phyloP scores from a whole-genome alignment of 2,329 filamentous ascomycete genomes.

The Tricladium varicosporioides region DNA sequence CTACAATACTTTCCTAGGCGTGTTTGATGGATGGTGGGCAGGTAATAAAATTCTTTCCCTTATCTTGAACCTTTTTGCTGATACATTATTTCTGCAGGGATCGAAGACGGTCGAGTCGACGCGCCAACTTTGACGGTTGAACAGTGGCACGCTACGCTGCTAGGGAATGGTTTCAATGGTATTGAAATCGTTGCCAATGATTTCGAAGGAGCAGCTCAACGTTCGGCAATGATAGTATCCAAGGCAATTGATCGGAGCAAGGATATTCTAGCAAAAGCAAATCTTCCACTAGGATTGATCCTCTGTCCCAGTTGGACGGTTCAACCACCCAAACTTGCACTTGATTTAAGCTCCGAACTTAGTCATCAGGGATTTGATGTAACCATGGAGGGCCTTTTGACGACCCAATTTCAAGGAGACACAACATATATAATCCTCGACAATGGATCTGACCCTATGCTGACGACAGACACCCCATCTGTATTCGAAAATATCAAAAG shows the following conservation, averaged over 20 bases:
- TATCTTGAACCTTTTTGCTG: too few species aligned
- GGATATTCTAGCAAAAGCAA: too few species aligned
- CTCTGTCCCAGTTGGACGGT: not conserved
- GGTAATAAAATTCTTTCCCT: conserved; percentile 1
- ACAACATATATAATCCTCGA: not conserved
- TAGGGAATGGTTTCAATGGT: conserved; percentile 1
- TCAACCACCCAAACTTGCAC: not conserved
- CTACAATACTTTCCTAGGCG: not conserved
- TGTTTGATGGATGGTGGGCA: conserved; percentile 8
- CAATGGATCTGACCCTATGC: not conserved
- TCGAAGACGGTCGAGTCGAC: conserved; percentile 9
- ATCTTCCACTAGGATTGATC: too few species aligned
- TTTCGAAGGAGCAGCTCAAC: not conserved
- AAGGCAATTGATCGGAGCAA: not conserved
- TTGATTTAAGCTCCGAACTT: not conserved
- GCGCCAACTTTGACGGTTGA: conserved; percentile 7
- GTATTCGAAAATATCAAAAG: not conserved
- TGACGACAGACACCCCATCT: not conserved
- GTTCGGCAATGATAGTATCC: conserved; percentile 1
- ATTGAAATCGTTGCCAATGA: conserved; percentile 5
- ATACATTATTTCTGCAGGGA: not conserved
- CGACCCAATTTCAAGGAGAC: not conserved
- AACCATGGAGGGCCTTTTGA: not conserved
- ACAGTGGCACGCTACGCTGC: conserved; percentile 3
- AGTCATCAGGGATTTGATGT: not conserved